Evolutionary conservation across 257 asterid genomes (phyloP), one percentile per base, ranked within the genome.

Genomic region (Primulina tabacum): DNA sequence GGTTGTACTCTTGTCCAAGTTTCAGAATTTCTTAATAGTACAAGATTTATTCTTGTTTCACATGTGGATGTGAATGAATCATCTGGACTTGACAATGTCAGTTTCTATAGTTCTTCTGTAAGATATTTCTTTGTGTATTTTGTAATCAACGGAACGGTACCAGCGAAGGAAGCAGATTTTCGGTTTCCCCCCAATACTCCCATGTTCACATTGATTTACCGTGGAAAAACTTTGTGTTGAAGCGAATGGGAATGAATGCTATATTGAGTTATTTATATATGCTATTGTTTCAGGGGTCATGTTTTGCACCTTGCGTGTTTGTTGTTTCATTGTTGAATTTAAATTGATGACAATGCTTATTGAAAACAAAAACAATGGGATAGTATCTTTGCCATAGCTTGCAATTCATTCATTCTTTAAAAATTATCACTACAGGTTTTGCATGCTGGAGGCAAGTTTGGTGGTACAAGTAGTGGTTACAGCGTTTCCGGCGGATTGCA

Each of bases 371-470:
- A 61, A 20, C 64, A 67, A 67, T 55, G 20, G 40, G 71, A 58
- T 50, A 33, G 68, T 37, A 73, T 66, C 73, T 73, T 73, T 70
- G 59, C 60, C 73, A 64, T 67, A 21, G 61, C 66, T 9, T 67
- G 62, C 43, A 50, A 64, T 57, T 71, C 65, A 40, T 47, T 68
- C 61, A 63, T 66, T 20, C 56, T 73, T 73, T 59, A 67, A 65
- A 60, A 65, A 52, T 52, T 34, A 38, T 77, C 60, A 50, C 72
- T 91, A 85, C 92, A 94, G 99, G 92, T 94, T 76, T 82, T 94
- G 85, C 99, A 94, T 79, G 99, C 99, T 11, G 99, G 99, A 84
- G 99, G 99, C 58, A 94, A 94, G 77, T 94, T 94, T 79, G 99
- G 99, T 81, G 97, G 99, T 76, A 76, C 90, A 34, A 91, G 95